Percentiles rank a stretch among this genome's conserved stretches.
Evolutionary conservation across 306 rosid genomes (phyloP).

Genomic region (Vigna hirtella): DNA sequence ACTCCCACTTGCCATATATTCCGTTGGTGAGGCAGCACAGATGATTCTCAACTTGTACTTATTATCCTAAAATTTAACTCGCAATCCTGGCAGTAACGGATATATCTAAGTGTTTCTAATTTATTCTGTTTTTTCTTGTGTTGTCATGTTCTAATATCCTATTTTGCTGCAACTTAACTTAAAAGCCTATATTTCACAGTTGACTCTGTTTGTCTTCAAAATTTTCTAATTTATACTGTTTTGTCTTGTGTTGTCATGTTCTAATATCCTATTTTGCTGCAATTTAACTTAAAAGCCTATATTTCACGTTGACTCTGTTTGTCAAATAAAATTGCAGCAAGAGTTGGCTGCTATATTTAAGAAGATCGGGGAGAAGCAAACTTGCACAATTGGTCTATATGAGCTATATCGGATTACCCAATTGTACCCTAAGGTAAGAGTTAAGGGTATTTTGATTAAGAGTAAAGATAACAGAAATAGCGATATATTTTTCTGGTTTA

Average conservation of each 20-base stretch:
- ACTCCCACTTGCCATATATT: background rate
- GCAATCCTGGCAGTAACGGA: background rate
- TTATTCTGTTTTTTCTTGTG: background rate
- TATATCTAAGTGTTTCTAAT: background rate
- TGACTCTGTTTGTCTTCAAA: conserved; percentile 18
- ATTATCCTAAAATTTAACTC: background rate
- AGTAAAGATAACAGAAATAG: background rate
- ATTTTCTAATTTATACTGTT: background rate
- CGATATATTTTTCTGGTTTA: background rate
- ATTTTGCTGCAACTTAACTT: conserved; percentile 5
- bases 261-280: conserved; percentile 9
- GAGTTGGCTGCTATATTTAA: conserved; percentile 99
- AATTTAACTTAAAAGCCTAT: conserved; percentile 1
- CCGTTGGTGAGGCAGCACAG: background rate
- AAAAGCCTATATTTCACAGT: background rate
- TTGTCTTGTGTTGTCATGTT: background rate
- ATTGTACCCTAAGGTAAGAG: conserved; percentile 84
- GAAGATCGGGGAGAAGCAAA: conserved; percentile 99
- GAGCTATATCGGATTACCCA: conserved; percentile 96
- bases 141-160: conserved; percentile 3
- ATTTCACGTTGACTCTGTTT: background rate
- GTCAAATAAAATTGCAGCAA: conserved; percentile 65
- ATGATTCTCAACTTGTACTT: background rate
- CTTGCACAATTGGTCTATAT: conserved; percentile 91
- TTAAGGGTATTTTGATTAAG: background rate